Conservation (phyloP, 2,329 filamentous ascomycete genomes). For the Colletotrichum liriopes region DNA sequence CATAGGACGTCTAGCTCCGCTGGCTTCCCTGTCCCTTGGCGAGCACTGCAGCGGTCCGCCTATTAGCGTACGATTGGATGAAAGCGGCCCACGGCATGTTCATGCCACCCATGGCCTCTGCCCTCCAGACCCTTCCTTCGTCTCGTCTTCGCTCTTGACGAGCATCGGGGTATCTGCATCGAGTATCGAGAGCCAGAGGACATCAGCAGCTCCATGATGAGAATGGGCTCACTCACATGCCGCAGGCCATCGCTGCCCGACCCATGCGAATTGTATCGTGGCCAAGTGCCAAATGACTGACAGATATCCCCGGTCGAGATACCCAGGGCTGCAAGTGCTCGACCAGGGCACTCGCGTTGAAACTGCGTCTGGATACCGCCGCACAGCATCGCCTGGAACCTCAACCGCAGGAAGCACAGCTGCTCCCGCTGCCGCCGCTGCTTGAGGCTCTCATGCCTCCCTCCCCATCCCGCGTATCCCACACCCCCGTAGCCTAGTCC, state of each 20-base stretch:
- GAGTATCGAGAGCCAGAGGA: conserved; percentile 16
- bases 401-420: conserved; percentile 17
- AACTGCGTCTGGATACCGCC: conserved; percentile 31
- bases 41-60: conserved; percentile 9
- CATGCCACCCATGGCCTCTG: conserved; percentile 24
- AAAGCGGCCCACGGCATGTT: conserved; percentile 37
- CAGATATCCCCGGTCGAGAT: conserved; percentile 14
- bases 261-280: conserved; percentile 6
- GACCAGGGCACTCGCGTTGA: conserved; percentile 27
- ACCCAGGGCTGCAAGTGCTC: conserved; percentile 34
- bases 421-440: not conserved
- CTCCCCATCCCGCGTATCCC: conserved; percentile 1
- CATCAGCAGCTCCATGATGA: conserved; percentile 13
- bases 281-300: conserved; percentile 14
- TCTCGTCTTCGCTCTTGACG: conserved; percentile 36
- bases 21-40: conserved; percentile 10
- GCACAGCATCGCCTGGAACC: conserved; percentile 32
- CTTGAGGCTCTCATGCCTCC: not conserved
- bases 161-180: conserved; percentile 16
- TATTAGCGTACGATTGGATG: conserved; percentile 36
- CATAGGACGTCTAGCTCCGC: conserved; percentile 13
- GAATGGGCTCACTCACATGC: conserved; percentile 37
- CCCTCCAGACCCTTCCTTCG: conserved; percentile 26
- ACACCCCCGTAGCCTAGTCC: conserved; percentile 14
- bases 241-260: conserved; percentile 36